These are phyloP conservation scores for Kitagawia praeruptora DNA, from an alignment of 129 eudicot species.

Conservation along the genomic window DNA sequence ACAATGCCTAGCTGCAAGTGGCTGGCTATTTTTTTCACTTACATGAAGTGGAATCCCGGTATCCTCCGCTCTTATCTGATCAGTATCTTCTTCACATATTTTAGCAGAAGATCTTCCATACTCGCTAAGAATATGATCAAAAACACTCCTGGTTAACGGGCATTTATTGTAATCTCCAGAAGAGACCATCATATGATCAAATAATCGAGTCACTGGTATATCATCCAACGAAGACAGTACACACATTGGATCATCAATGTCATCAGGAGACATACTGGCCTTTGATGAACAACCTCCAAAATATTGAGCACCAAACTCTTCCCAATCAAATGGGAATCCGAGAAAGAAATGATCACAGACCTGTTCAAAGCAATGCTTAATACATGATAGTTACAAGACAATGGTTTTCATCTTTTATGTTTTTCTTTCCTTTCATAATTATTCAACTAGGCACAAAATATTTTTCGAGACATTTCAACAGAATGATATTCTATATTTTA, in stretches of 20 bases:
- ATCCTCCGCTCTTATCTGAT: background rate
- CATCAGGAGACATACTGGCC: background rate
- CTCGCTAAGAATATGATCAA: constrained; percentile 19
- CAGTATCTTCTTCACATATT: background rate
- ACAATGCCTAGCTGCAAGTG: no score
- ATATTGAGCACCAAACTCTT: constrained; percentile 31
- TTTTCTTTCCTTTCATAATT: background rate
- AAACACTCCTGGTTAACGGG: constrained; percentile 17
- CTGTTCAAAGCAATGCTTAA: constrained; percentile 21
- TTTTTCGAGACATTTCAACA: no score
- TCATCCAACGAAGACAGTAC: constrained; percentile 17
- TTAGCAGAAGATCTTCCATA: constrained; percentile 8
- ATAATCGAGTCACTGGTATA: constrained; percentile 32
- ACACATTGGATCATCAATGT: background rate
- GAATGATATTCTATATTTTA: background rate
- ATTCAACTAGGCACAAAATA: background rate
- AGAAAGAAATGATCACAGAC: constrained; percentile 34
- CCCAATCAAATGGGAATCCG: constrained; percentile 67
- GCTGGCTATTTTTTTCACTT: background rate
- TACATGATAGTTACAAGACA: background rate
- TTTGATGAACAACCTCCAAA: constrained; percentile 6
- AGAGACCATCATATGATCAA: constrained; percentile 30
- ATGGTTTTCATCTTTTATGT: background rate
- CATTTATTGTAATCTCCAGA: constrained; percentile 20
- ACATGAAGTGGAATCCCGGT: background rate